Evolutionary conservation across 495 filamentous ascomycete genomes (phyloP).

Genomic region (Cenococcum geophilum): DNA sequence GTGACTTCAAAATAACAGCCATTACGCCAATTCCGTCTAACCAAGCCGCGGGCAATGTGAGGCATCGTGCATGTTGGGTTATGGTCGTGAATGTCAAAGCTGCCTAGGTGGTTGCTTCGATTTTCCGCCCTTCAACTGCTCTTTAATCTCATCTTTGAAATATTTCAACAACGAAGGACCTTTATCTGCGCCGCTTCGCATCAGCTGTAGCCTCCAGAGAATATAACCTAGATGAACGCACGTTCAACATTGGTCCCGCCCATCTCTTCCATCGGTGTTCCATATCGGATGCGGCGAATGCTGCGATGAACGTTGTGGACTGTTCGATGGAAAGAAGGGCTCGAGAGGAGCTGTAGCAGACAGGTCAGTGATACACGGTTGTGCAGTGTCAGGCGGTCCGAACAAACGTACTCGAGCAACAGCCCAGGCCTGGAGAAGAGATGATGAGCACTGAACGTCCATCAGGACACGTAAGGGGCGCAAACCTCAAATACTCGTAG

Average conservation of each 20-base stretch:
- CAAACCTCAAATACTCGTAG: slow-evolving; percentile 19
- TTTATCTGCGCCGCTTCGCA: neutral
- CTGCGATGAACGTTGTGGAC: slow-evolving; percentile 32
- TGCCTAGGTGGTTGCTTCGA: neutral
- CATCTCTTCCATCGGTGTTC: slow-evolving; percentile 35
- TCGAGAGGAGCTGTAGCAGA: slow-evolving; percentile 27
- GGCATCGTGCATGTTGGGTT: too few relatives aligned
- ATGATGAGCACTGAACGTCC: neutral
- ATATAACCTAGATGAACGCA: slow-evolving; percentile 1
- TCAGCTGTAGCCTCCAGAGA: neutral
- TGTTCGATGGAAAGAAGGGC: slow-evolving; percentile 33
- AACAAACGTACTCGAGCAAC: slow-evolving; percentile 10
- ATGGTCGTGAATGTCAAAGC: too few relatives aligned
- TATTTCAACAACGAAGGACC: slow-evolving; percentile 27
- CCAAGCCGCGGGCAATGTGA: too few relatives aligned
- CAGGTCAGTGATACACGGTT: neutral
- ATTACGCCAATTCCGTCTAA: too few relatives aligned
- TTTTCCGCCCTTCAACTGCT: slow-evolving; percentile 10
- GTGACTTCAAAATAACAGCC: too few relatives aligned
- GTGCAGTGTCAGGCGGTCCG: neutral
- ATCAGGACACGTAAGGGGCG: neutral
- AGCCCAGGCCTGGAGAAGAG: slow-evolving; percentile 10
- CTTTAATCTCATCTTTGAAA: slow-evolving; percentile 33
- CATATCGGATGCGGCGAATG: slow-evolving; percentile 28
- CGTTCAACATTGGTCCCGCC: slow-evolving; percentile 37